These are phyloP conservation scores for Boletus mariae DNA, from an alignment of 1,284 basidiomycete species.

Conservation along the genomic window DNA sequence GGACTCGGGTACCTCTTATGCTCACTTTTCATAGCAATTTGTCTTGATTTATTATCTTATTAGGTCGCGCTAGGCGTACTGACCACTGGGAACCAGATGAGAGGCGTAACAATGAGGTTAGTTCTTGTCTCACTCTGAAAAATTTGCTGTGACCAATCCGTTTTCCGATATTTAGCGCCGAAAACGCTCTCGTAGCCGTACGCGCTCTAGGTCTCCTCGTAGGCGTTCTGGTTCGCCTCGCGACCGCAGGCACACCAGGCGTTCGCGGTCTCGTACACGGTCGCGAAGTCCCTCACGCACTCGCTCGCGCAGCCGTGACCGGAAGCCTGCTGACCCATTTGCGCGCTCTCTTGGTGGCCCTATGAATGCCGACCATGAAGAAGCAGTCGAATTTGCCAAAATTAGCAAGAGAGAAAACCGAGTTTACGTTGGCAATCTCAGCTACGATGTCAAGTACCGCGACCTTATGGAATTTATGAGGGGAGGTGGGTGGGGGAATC, in stretches of 20 bases:
- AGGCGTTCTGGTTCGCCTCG: conserved; percentile 58
- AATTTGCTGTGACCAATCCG: conserved; percentile 1
- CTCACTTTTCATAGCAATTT: not conserved
- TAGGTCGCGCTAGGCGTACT: conserved; percentile 43
- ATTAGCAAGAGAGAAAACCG: conserved; percentile 95
- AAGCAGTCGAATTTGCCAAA: conserved; percentile 87
- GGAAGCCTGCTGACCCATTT: conserved; percentile 61
- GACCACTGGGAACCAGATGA: conserved; percentile 81
- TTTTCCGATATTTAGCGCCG: conserved; percentile 43
- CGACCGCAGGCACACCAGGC: conserved; percentile 50
- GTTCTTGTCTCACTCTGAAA: conserved; percentile 20
- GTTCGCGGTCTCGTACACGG: conserved; percentile 47
- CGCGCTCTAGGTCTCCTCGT: conserved; percentile 59
- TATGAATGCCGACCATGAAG: conserved; percentile 87
- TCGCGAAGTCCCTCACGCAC: conserved; percentile 57
- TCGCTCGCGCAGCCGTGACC: conserved; percentile 59
- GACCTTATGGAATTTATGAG: conserved; percentile 98
- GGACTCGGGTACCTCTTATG: conserved; percentile 45
- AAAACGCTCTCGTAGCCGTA: conserved; percentile 52
- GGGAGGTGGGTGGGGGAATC: conserved; percentile 93
- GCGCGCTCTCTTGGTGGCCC: conserved; percentile 82
- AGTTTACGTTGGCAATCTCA: conserved; percentile 97
- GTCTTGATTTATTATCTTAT: not conserved
- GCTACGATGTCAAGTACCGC: conserved; percentile 96
- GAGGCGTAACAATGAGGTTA: conserved; percentile 59